Conservation (phyloP, 768 basidiomycete species). For the Mycena vitilis region DNA sequence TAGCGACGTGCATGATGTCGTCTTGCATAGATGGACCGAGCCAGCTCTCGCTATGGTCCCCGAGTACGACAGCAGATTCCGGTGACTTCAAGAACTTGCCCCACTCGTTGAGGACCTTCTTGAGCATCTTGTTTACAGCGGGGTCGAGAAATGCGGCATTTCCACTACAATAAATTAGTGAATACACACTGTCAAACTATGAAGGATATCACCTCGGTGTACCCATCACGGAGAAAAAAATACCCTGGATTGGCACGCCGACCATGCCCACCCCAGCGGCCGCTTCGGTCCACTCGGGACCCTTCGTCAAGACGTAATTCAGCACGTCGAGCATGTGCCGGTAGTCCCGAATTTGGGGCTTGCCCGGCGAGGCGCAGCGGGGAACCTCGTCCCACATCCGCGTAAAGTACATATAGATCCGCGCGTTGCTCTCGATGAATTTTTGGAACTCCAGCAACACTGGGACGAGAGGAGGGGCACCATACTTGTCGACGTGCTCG, state of each 20-base stretch:
- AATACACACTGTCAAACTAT: background rate
- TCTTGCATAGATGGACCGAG: conserved; percentile 11
- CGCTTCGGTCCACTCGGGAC: conserved; percentile 21
- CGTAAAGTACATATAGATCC: conserved; percentile 41
- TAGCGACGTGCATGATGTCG: conserved; percentile 17
- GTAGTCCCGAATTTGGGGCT: conserved; percentile 17
- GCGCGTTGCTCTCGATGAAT: conserved; percentile 35
- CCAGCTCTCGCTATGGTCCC: conserved; percentile 14
- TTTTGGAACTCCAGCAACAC: conserved; percentile 38
- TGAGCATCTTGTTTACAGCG: conserved; percentile 22
- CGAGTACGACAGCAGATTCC: conserved; percentile 16
- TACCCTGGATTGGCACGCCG: conserved; percentile 13
- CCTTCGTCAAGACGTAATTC: conserved; percentile 13
- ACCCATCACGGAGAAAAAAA: conserved; percentile 17
- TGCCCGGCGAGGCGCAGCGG: conserved; percentile 15
- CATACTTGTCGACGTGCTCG: conserved; percentile 22
- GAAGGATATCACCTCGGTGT: conserved; percentile 12
- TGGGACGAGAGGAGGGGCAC: conserved; percentile 1
- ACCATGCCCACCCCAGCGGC: conserved; percentile 20
- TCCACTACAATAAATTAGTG: conserved; percentile 4
- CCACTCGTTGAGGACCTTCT: conserved; percentile 23
- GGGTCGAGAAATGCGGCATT: conserved; percentile 17
- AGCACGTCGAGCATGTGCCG: conserved; percentile 19
- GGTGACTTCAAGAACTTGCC: conserved; percentile 19
- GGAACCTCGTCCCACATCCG: conserved; percentile 41